Evolutionary conservation across 2,329 filamentous ascomycete genomes (phyloP), one percentile per base, ranked within the genome.

Genomic region (Lizonia empirigonia): DNA sequence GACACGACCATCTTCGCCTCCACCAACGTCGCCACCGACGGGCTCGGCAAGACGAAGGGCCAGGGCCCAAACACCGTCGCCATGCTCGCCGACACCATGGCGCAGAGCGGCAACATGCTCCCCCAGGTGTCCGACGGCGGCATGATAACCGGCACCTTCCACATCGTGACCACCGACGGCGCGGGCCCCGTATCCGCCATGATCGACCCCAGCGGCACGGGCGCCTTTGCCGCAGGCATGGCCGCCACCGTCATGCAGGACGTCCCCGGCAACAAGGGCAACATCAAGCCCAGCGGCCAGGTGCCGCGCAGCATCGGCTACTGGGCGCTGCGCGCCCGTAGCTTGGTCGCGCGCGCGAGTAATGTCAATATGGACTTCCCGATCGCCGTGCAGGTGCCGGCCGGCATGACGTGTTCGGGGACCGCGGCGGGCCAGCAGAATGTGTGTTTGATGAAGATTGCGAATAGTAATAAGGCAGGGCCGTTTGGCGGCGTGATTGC

Each of bases 121-220:
- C 82, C 84, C 2, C 83, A 86, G 72, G 74, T 87, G 56, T 77
- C 72, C 7, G 60, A 74, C 0, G 83, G 83, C 36, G 84, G 84
- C 44, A 63, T 76, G 46, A 63, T 87, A 47, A 72, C 71, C 49
- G 85, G 86, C 74, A 85, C 81, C 0, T 75, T 86, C 16, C 84
- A 85, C 72, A 82, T 86, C 65, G 82, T 87, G 60, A 87, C 86
- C 65, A 77, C 76, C 13, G 85, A 87, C 58, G 85, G 85, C 41
- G 84, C 80, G 45, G 85, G 84, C 5, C 83, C 83, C 1, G 85
- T 84, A 65, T 78, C 74, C 4, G 85, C 83, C 70, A 82, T 82
- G 75, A 83, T 86, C 67, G 84, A 85, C 63, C 65, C 75, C 50
- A 82, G 82, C 44, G 84, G 74, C 41, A 83, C 82, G 3, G 83